These are phyloP conservation scores for Discostella stelligeroides DNA, from an alignment of 108 stramenopile genomes.

Conservation along the genomic window DNA sequence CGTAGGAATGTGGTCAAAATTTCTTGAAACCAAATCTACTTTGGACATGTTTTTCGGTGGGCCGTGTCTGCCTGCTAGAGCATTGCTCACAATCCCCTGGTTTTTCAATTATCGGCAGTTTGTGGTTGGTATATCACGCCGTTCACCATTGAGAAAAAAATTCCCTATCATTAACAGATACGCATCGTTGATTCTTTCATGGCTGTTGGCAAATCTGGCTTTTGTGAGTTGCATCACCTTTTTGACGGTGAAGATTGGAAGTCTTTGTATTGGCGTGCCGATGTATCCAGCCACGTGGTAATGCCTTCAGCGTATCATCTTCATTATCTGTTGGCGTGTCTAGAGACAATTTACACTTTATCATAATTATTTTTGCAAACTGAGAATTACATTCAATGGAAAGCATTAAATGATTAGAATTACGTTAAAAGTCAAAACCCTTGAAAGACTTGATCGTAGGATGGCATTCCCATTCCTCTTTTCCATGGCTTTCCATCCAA, in stretches of 20 bases:
- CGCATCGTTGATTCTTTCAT: conserved; percentile 24
- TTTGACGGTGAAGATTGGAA: conserved; percentile 23
- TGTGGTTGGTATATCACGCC: conserved; percentile 23
- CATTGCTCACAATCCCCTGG: conserved; percentile 44
- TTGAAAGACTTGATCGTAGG: conserved; percentile 84
- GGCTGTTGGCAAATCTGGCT: conserved; percentile 30
- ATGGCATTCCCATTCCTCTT: conserved; percentile 60
- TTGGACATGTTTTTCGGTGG: conserved; percentile 51
- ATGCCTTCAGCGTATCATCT: neutral
- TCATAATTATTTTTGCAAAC: no score
- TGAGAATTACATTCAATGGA: no score
- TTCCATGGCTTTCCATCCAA: conserved; percentile 67
- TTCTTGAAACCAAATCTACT: conserved; percentile 27
- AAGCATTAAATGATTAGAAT: no score
- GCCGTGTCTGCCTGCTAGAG: conserved; percentile 46
- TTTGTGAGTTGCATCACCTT: conserved; percentile 28
- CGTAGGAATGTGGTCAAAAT: conserved; percentile 20
- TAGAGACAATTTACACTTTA: no score
- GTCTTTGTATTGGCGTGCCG: conserved; percentile 23
- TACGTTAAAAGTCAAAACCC: conserved; percentile 85
- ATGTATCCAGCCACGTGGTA: conserved; percentile 10
- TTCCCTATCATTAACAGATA: conserved; percentile 48
- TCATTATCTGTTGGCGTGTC: no score
- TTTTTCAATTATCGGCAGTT: conserved; percentile 49
- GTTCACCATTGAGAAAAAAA: conserved; percentile 36